Percentiles rank a stretch among this genome's conserved stretches.
These are phyloP conservation scores for Eutypa lata DNA, from an alignment of 2,329 filamentous ascomycete species.

Conservation along the genomic window DNA sequence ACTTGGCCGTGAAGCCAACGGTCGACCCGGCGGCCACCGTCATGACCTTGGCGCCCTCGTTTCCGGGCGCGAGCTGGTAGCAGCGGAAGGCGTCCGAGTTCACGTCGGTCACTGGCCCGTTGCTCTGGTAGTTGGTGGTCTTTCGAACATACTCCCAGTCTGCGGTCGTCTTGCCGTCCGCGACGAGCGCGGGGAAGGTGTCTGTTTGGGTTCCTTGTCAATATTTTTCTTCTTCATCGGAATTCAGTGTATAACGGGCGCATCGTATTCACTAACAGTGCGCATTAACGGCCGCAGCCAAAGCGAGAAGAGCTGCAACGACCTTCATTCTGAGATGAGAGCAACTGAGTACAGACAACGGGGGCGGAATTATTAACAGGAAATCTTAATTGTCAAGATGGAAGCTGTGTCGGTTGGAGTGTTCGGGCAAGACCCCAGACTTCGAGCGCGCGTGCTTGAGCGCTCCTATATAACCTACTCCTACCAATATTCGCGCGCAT, in stretches of 20 bases:
- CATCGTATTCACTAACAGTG: conserved; percentile 32
- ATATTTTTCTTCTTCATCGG: neutral
- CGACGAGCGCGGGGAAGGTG: conserved; percentile 38
- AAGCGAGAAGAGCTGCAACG: conserved; percentile 18
- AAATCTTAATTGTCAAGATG: neutral
- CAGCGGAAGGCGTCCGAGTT: conserved; percentile 46
- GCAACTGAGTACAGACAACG: too few relatives aligned
- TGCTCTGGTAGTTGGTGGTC: conserved; percentile 48
- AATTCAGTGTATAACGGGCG: neutral
- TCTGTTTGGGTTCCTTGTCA: conserved; percentile 25
- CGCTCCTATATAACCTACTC: neutral
- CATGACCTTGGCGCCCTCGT: conserved; percentile 37
- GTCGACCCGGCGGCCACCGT: conserved; percentile 42
- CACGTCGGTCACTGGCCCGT: conserved; percentile 47
- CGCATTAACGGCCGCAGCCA: conserved; percentile 29
- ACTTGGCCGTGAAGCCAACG: conserved; percentile 40
- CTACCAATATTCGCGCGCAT: neutral
- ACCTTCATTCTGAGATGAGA: conserved; percentile 19
- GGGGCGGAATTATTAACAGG: neutral
- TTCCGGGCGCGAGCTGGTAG: conserved; percentile 42
- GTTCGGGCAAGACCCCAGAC: neutral
- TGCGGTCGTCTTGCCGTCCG: conserved; percentile 25
- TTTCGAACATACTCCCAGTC: conserved; percentile 47
- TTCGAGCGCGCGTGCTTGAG: neutral
- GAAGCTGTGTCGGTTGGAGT: neutral